A percentile compares a stretch with the other conserved stretches of the same genome.
Conservation (phyloP, 345 rosid species). For the Draba incana region DNA sequence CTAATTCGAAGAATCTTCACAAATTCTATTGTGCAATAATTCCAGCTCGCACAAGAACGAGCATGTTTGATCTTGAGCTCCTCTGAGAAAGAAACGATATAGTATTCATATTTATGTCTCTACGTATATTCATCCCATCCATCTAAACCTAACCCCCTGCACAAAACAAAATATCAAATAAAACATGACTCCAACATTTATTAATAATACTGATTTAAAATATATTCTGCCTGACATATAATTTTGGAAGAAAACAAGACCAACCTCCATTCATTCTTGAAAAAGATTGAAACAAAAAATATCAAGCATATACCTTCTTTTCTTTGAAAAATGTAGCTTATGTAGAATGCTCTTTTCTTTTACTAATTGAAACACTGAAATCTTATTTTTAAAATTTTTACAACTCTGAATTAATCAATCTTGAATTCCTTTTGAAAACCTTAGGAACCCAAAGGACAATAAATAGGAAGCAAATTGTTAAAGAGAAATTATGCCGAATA, state of each 20-base stretch:
- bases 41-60: too few relatives aligned
- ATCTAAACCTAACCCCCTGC: slow-evolving; percentile 33
- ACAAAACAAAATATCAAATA: slow-evolving; percentile 2
- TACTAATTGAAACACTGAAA: not conserved
- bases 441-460: too few relatives aligned
- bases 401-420: not conserved
- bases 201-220: slow-evolving; percentile 6
- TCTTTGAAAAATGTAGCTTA: not conserved
- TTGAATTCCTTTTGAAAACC: not conserved
- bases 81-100: not conserved
- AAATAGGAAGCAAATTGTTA: too few relatives aligned
- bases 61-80: slow-evolving; percentile 36
- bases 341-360: not conserved
- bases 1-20: too few relatives aligned
- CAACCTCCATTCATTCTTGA: slow-evolving; percentile 8
- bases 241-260: slow-evolving; percentile 32
- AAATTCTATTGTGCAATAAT: too few relatives aligned
- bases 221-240: slow-evolving; percentile 20
- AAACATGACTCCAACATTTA: slow-evolving; percentile 8
- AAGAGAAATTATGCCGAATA: too few relatives aligned
- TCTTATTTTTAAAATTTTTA: not conserved
- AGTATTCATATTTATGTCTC: not conserved
- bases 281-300: not conserved
- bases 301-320: not conserved
- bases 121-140: not conserved